Base-by-base conservation (phyloP, 2,329 filamentous ascomycete species). In the Fusarium temperatum region DNA sequence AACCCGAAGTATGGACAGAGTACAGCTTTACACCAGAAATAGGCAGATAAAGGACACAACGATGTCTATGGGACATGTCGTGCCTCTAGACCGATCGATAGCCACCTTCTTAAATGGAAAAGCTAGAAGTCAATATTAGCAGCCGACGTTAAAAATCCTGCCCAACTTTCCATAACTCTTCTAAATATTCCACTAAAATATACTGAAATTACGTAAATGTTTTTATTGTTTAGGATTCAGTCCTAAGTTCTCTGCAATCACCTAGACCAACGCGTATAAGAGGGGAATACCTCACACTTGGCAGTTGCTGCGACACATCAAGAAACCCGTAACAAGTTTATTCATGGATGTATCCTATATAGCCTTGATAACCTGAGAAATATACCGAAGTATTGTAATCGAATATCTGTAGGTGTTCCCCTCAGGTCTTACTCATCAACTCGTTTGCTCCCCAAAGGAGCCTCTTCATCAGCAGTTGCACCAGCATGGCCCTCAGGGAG, bases 401-500 rank as follows among this genome's bases (percentile, higher is more conserved):
- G 12, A 35, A n/a, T n/a, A 35, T 35, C 48, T 51, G 48, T 30
- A 14, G 28, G 6, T 1, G 12, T 24, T 51, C 8, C 8, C n/a
- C 30, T 51, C 12, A 35, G 30, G 17, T 35, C 36, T 42, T 74
- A 75, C 28, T 60, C 70, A 28, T 72, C 73, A 39, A 74, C 26
- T 9, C 70, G 60, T 60, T 78, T 78, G 47, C 69, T 62, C 15
- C 60, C 61, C 36, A 67, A 55, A 12, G 66, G 75, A 28, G 68
- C 56, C 64, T 78, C 78, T 48, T 76, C 73, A 5, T 79, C 76
- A 3, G 58, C 63, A 26, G 68, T 76, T 7, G 59, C 71, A 42
- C 79, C 78, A 45, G 81, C 74, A 22, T 68, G 75, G 28, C 82
- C 82, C 66, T 83, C 82, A 8, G 81, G 81, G 32, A 89, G 80